Base-by-base conservation (phyloP, 805 yeast genomes). In the Barnettozyma californica region DNA sequence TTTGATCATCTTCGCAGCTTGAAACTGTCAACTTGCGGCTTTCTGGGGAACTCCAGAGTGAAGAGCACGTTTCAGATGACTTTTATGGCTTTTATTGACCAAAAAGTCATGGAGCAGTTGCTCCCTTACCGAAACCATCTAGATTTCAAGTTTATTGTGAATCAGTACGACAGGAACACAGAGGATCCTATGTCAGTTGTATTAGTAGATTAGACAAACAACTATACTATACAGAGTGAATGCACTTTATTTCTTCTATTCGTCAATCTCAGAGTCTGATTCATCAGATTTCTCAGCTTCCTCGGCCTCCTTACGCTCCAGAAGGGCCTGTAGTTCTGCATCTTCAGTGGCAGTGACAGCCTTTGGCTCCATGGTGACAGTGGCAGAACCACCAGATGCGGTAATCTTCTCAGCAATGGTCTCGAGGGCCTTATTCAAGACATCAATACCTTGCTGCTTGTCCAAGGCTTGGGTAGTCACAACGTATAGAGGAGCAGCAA, bases 291-390 rank as follows among this genome's bases (percentile, higher is more conserved):
- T 84, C 50, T 87, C 90, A 61, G 84, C 83, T 66, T 83, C 81
- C 64, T 87, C 91, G 65, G 84, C 77, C 74, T 89, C 97, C 66
- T 89, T 87, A 66, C 87, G 80, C 72, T 92, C 97, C 80, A 94
- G 83, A 57, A 94, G 79, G 52, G 96, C 96, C 70, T 90, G 96
- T 64, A 94, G 80, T 72, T 91, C 97, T 52, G 97, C 98, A 68
- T 94, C 99, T 68, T 94, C 99, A 52, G 94, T 87, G 52, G 96
- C 98, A 49, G 97, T 90, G 57, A 94, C 98, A 39, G 98, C 97
- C 81, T 91, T 92, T 65, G 99, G 98, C 61, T 95, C 92, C 97
- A 92, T 92, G 47, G 95, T 90, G 55, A 92, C 85, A 58, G 87
- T 88, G 68, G 96, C 85, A 50, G 81, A 78, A 64, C 99, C 99